phyloP scores from a whole-genome alignment of 345 rosid genomes.

The Combretum micranthum region DNA sequence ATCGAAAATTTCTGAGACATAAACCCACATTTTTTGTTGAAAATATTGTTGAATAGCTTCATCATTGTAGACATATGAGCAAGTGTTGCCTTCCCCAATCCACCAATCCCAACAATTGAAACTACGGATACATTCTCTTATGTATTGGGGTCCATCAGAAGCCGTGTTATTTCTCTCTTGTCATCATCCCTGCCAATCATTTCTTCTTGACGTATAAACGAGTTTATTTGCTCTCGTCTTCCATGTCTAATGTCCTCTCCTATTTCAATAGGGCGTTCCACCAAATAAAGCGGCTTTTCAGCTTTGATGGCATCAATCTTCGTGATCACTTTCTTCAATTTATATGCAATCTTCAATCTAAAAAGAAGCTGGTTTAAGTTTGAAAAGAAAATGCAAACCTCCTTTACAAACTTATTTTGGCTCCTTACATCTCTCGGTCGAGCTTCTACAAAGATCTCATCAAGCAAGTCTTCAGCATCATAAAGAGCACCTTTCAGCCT shows the following conservation, averaged over 20 bases:
- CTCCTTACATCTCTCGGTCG: not conserved
- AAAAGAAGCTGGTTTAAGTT: not conserved
- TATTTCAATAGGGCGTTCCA: too few species aligned
- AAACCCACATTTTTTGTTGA: slow-evolving; percentile 5
- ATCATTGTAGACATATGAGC: slow-evolving; percentile 5
- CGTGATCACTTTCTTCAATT: not conserved
- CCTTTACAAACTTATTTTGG: not conserved
- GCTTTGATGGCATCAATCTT: not conserved
- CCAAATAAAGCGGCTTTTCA: not conserved
- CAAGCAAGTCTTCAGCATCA: slow-evolving; percentile 29
- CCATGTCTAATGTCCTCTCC: not conserved
- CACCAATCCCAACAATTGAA: slow-evolving; percentile 9
- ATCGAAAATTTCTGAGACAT: not conserved
- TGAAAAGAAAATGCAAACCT: not conserved
- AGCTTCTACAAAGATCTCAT: slow-evolving; percentile 15
- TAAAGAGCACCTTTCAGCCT: slow-evolving; percentile 17
- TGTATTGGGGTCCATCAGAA: not conserved
- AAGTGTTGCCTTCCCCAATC: slow-evolving; percentile 12
- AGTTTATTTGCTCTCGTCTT: slow-evolving; percentile 1
- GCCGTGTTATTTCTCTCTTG: not conserved
- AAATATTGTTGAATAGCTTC: not conserved
- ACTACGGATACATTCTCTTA: not conserved
- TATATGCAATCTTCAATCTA: not conserved
- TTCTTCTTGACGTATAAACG: not conserved
- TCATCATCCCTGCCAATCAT: not conserved